Evolutionary conservation across 1,284 basidiomycete genomes (phyloP), one percentile per base, ranked within the genome.

Genomic region (Ganoderma sinense): DNA sequence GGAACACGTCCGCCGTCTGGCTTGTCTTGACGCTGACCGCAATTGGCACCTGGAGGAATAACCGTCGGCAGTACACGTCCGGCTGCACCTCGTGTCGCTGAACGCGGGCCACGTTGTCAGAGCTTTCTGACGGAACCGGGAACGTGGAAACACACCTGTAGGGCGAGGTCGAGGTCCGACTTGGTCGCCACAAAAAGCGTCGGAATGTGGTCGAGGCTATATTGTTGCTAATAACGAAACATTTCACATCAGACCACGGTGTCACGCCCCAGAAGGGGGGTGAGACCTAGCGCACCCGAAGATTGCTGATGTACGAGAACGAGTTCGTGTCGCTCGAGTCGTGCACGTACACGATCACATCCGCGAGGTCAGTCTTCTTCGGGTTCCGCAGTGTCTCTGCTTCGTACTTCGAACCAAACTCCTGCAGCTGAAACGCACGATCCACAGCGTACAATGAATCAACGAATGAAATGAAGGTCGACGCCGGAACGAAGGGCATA

Each of bases 271-370:
- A 41, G 62, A 68, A 66, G 40, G 41, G 26, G 56, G 60, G 23
- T 45, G 11, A 79, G 45, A 60, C 36, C 33, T 69, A 81, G 81
- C 93, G 78, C 79, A 96, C 95, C 79, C 96, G 87, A 77, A 99
- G 84, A 83, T 98, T 98, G 75, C 96, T 97, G 78, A 99, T 96
- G 83, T 99, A 98, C 62, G 95, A 97, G 80, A 99, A 99, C 14
- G 97, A 98, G 81, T 99, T 99, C 33, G 98, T 99, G 80, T 99
- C 98, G 78, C 95, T 97, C 66, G 96, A 98, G 82, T 99, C 97
- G 80, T 99, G 94, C 48, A 99, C 96, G 80, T 97, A 98, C 69
- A 98, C 89, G 73, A 99, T 93, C 62, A 98, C 94, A 82, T 99
- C 97, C 31, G 96, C 96, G 66, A 94, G 84, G 79, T 97, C 96